Evolutionary conservation across 768 basidiomycete genomes (phyloP), one percentile per base, ranked within the genome.

Genomic region (Mycena metata): DNA sequence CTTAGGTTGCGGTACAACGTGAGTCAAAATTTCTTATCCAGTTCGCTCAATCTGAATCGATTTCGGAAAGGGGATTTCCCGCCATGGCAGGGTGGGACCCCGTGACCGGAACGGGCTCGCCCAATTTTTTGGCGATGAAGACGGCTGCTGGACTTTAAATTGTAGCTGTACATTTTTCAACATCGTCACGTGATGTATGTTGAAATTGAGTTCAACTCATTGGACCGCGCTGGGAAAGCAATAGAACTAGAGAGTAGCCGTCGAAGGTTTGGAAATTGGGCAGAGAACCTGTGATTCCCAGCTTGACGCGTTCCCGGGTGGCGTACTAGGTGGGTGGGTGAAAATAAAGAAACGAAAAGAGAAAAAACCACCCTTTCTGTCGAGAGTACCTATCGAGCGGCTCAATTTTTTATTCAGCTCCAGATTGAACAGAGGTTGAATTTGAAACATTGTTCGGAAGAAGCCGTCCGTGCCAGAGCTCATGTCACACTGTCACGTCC

Each of bases 1-100:
- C 61, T 81, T 81, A 2, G 85, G 85, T 13, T 86, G 85, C 69
- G 81, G 81, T 1, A 85, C 84, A 16, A 10, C 47, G 74, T 35
- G 80, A 81, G 10, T 85, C 52, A 6, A 19, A 12, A 5, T 36
- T 26, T n/a, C 9, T 12, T 23, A 24, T 41, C 17, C 21, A 16
- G 17, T 54, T 45, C 35, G 13, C n/a, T 39, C 39, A 9, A 39
- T 15, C 10, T 10, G 39, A n/a, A n/a, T n/a, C 8, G 19, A 15
- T 47, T 24, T 9, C n/a, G n/a, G n/a, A n/a, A n/a, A 55, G 17
- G 7, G 83, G 84, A 26, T 85, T 76, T 68, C 66, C 74, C 3
- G 71, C 74, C 76, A 78, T 79, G 81, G 70, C 74, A 74, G 17
- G 77, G 72, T 83, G 72, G 72, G 61, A 63, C 57, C 24, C 66